Evolutionary conservation across 148 eudicot genomes (phyloP), one percentile per base, ranked within the genome.

Genomic region (Salicornia ramosissima): DNA sequence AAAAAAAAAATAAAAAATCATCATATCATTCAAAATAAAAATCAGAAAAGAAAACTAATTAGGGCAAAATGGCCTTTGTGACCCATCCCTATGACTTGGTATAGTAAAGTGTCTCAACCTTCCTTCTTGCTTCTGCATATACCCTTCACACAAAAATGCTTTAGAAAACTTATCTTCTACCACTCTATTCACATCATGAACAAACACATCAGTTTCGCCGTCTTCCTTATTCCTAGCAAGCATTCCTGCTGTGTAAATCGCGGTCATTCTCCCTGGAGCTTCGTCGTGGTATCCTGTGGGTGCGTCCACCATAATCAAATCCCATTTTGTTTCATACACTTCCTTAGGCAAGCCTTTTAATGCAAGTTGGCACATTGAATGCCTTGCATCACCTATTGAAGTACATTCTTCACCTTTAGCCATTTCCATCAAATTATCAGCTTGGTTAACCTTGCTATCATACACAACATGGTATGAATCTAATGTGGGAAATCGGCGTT

Each of bases 221-320:
- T 68, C 88, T 64, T 76, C 80, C 36, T 83, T 80, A 51, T 88
- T 88, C 81, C 98, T 84, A 5, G 98, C 98, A 80, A 93, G 80
- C 95, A 93, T 85, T 43, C 96, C 98, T 0, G 96, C 95, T 0
- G 96, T 93, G 62, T 93, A 93, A 21, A 93, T 93, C 4, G 95
- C 98, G n/a, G 82, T 79, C 98, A 93, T 93, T 71, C 98, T 74
- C 26, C 98, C 98, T 0, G 98, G 98, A 0, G 98, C 98, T 77
- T 90, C 96, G 10, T 86, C 89, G 15, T 93, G 80, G 67, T 93
- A 93, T 67, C 98, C 96, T 3, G 98, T 93, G 2, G 98, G 98
- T 24, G 98, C 98, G 69, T 93, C 98, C 76, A 93, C 98, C 98
- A 93, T 93, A 13, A 93, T 93, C 80, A 93, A 64, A 78, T 93